phyloP scores from a whole-genome alignment of 768 basidiomycete species.

The Lactifluus subvellereus region DNA sequence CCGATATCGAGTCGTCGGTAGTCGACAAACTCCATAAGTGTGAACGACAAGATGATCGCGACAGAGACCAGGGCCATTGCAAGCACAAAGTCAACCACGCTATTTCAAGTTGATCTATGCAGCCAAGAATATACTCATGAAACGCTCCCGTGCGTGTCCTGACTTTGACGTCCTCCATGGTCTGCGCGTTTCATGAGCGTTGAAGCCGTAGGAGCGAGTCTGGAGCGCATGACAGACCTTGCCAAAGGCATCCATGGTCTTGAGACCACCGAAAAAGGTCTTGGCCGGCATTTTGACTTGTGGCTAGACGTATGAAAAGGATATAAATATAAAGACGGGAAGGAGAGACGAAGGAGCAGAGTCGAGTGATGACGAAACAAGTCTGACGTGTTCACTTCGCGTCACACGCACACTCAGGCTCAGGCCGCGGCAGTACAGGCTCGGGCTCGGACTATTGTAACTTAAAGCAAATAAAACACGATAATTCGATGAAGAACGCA shows the following conservation, averaged over 20 bases:
- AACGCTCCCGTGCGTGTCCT: conserved; percentile 93
- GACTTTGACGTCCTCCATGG: conserved; percentile 98
- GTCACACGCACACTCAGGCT: too few relatives aligned
- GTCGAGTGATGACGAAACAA: too few relatives aligned
- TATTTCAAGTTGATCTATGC: neutral
- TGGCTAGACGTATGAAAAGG: neutral
- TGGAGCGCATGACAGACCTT: conserved; percentile 55
- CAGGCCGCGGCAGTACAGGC: too few relatives aligned
- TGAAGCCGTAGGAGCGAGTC: neutral
- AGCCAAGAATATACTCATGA: conserved; percentile 44
- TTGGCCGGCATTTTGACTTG: conserved; percentile 54
- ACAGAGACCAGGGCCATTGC: conserved; percentile 89
- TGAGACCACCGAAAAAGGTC: conserved; percentile 68
- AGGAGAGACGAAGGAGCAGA: too few relatives aligned
- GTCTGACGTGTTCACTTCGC: too few relatives aligned
- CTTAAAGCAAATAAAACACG: conserved; percentile 39
- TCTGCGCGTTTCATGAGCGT: conserved; percentile 44
- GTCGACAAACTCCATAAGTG: conserved; percentile 92
- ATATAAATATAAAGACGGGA: neutral
- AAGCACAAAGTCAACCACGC: conserved; percentile 11
- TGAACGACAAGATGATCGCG: conserved; percentile 87
- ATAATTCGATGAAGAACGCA: neutral
- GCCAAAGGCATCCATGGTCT: conserved; percentile 97
- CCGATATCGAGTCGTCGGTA: conserved; percentile 83
- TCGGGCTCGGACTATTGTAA: too few relatives aligned